Evolutionary conservation across 345 rosid species (phyloP), one percentile per base, ranked within the genome.

Genomic region (Anacardium occidentale): DNA sequence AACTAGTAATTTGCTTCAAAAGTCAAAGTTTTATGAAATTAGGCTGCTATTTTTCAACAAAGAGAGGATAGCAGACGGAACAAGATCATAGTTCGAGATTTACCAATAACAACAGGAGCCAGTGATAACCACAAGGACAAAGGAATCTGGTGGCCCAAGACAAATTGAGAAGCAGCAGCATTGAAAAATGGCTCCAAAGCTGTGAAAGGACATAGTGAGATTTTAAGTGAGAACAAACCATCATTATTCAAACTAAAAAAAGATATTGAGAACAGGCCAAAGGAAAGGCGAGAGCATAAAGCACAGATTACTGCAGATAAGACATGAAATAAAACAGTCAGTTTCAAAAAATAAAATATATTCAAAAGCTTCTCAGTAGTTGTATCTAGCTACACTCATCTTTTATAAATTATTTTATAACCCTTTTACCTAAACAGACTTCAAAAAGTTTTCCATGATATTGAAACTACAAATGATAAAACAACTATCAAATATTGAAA

Each of bases 111-210:
- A 55, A 85, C 88, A 51, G 88, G 88, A 4, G 85, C 84, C 74
- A 85, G 69, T 22, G 88, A 85, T 32, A 82, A 74, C 88, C 88
- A 85, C 13, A 82, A 61, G 40, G 85, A 66, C 59, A 85, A 73
- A 17, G 88, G 88, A 71, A 85, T 80, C 73, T 78, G 82, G 42
- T 85, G 85, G 52, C 85, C 88, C 51, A 85, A 70, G 61, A 85
- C 76, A 71, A 82, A 85, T 77, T 85, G 88, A 74, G 85, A 85
- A 62, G 88, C 88, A 53, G 88, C 77, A 54, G 88, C 85, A 69
- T 66, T 82, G 77, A 85, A 82, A 82, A 85, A 82, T 56, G 88
- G 88, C 75, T 85, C 88, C 68, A 85, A 78, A 25, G 88, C 88
- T 85, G 75, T 68, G 10, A 68, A 63, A 58, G 18, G 66, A 68